Evolutionary conservation across 192 early-diverging fungal genomes (phyloP), one percentile per base, ranked within the genome.

Genomic region (Linnemannia zychae): DNA sequence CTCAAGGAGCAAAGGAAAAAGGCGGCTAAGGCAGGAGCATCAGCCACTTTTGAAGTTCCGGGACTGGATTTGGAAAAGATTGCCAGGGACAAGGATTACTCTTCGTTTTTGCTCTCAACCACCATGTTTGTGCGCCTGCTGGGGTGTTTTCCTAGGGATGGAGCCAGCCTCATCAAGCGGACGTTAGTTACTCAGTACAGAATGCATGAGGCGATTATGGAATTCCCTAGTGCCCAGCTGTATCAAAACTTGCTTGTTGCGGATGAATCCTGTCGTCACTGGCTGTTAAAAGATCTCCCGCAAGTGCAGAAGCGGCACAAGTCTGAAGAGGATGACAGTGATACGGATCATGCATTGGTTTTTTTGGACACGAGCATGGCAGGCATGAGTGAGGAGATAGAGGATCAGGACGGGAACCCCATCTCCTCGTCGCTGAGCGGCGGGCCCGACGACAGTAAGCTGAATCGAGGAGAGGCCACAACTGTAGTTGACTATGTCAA

Each of bases 101-200:
- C 76, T 6, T 78, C 79, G 0, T 87, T 87, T 17, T 60, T 81
- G 20, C 79, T 85, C n/a, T 85, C 89, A 9, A 87, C 87, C 7
- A 97, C 96, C 0, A 76, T 98, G 74, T 98, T 99, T 90, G 96
- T 96, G 65, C 91, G 96, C 20, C 77, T 98, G 47, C 84, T 95
- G 47, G 78, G 75, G 5, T 86, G 87, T 69, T 90, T 94, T 74
- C 74, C 83, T n/a, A 76, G 72, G 47, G 50, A 85, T 37, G 78
- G 72, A 2, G 94, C 94, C 20, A 77, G 79, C 1, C 52, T 72
- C 6, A 88, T 95, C 69, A 95, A 95, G 75, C 71, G 89, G 36
- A 91, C 98, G 88, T 87, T 99, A 15, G 89, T 90, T 4, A 93
- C 93, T 1, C 97, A 99, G 86, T 99, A 99, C 77, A 93, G 97